These are phyloP conservation scores for Russula vinacea DNA, from an alignment of 768 basidiomycete genomes.

Conservation along the genomic window DNA sequence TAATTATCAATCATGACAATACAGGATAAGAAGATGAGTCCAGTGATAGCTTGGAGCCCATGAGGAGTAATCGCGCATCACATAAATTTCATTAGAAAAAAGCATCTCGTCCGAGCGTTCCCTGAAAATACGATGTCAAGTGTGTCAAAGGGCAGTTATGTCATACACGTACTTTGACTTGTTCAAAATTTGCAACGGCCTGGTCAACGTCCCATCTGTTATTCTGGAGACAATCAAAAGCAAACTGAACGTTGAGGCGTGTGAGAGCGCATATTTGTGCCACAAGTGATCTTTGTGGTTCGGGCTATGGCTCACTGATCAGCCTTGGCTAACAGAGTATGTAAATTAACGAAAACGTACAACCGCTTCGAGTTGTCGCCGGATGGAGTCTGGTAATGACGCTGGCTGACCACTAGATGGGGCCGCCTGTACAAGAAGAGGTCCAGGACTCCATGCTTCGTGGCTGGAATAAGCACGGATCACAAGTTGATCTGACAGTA, in stretches of 20 bases:
- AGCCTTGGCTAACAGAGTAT: slow-evolving; percentile 17
- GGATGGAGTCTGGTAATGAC: slow-evolving; percentile 40
- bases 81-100: slow-evolving; percentile 28
- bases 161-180: slow-evolving; percentile 68
- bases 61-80: not conserved
- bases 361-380: slow-evolving; percentile 51
- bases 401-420: slow-evolving; percentile 33
- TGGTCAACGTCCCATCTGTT: slow-evolving; percentile 82
- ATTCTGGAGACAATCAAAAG: slow-evolving; percentile 79
- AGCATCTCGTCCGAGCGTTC: slow-evolving; percentile 33
- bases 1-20: slow-evolving; percentile 9
- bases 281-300: slow-evolving; percentile 67
- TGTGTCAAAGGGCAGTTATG: slow-evolving; percentile 48
- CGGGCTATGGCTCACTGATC: slow-evolving; percentile 47
- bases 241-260: slow-evolving; percentile 71
- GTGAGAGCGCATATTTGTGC: slow-evolving; percentile 70
- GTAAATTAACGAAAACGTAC: slow-evolving; percentile 44
- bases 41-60: not conserved
- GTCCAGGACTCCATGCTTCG: slow-evolving; percentile 74
- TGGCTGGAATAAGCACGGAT: slow-evolving; percentile 81
- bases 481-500: slow-evolving; percentile 85
- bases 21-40: slow-evolving; percentile 1
- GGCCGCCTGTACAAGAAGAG: slow-evolving; percentile 66
- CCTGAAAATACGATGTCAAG: slow-evolving; percentile 28
- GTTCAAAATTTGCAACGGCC: slow-evolving; percentile 82